phyloP scores from a whole-genome alignment of 306 rosid genomes.

The Dryas drummondii region DNA sequence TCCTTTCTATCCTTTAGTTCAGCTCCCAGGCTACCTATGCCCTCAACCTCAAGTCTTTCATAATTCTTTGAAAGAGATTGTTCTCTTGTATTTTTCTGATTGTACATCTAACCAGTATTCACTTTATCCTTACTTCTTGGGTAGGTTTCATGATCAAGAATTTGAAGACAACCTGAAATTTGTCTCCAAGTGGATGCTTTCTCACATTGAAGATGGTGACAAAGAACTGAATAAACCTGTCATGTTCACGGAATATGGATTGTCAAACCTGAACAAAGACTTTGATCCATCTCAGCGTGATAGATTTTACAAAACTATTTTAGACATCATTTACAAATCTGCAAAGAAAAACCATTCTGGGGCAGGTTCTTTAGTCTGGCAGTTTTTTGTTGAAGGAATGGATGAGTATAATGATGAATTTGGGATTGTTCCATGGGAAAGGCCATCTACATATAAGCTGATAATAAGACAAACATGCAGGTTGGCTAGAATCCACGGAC shows the following conservation, averaged over 20 bases:
- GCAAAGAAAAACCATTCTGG: constrained; percentile 75
- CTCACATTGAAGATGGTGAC: constrained; percentile 94
- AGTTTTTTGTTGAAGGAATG: constrained; percentile 82
- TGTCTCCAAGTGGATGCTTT: constrained; percentile 83
- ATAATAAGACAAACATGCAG: constrained; percentile 71
- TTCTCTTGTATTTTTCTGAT: neutral
- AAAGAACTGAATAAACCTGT: constrained; percentile 73
- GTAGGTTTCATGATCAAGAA: constrained; percentile 60
- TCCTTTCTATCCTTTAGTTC: too few species aligned
- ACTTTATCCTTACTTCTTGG: neutral
- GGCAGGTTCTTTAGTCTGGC: constrained; percentile 88
- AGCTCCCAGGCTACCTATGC: neutral
- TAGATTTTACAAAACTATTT: constrained; percentile 53
- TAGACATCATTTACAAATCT: constrained; percentile 65
- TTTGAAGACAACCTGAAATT: constrained; percentile 64
- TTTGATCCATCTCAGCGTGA: constrained; percentile 57
- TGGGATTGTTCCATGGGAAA: constrained; percentile 75
- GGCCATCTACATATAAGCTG: constrained; percentile 47
- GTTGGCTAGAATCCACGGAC: constrained; percentile 57
- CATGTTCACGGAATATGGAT: constrained; percentile 86
- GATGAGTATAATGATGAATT: constrained; percentile 73
- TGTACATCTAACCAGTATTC: neutral
- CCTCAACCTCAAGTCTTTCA: neutral
- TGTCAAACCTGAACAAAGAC: constrained; percentile 63
- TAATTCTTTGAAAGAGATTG: neutral